These are phyloP conservation scores for Thelonectria olida DNA, from an alignment of 2,329 filamentous ascomycete species.

Conservation along the genomic window DNA sequence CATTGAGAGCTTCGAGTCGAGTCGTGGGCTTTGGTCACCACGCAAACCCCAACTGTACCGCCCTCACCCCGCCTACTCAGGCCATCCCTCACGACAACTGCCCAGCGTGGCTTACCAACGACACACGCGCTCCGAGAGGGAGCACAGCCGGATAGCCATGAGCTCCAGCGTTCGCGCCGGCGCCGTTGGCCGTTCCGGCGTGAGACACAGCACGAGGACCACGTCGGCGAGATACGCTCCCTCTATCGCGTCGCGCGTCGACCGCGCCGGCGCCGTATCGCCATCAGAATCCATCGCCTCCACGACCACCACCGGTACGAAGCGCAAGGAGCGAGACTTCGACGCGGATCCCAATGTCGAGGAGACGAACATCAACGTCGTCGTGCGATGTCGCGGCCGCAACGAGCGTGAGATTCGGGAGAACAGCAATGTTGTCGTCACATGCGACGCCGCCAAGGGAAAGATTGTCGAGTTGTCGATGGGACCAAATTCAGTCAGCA, in stretches of 20 bases:
- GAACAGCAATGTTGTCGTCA: slow-evolving; percentile 92
- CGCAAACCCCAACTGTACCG: background rate
- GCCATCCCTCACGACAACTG: slow-evolving; percentile 25
- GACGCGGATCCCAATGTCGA: slow-evolving; percentile 72
- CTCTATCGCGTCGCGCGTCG: slow-evolving; percentile 30
- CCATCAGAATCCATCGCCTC: slow-evolving; percentile 73
- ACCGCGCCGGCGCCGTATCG: slow-evolving; percentile 64
- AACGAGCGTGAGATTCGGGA: slow-evolving; percentile 93
- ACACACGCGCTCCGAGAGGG: slow-evolving; percentile 49
- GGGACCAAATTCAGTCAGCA: slow-evolving; percentile 90
- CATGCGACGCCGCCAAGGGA: slow-evolving; percentile 87
- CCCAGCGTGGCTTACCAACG: slow-evolving; percentile 48
- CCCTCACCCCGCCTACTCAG: slow-evolving; percentile 12
- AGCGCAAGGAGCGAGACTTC: slow-evolving; percentile 89
- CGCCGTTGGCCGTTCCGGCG: slow-evolving; percentile 36
- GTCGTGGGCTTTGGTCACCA: background rate
- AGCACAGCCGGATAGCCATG: slow-evolving; percentile 48
- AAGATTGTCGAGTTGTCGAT: slow-evolving; percentile 87
- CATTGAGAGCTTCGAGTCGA: background rate
- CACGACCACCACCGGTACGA: slow-evolving; percentile 70
- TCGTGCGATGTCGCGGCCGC: slow-evolving; percentile 91
- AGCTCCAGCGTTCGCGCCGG: slow-evolving; percentile 41
- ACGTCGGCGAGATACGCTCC: slow-evolving; percentile 39
- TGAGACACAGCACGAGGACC: slow-evolving; percentile 34
- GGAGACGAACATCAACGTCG: slow-evolving; percentile 97